phyloP scores from a whole-genome alignment of 768 basidiomycete species.

The Dioszegia crocea region DNA sequence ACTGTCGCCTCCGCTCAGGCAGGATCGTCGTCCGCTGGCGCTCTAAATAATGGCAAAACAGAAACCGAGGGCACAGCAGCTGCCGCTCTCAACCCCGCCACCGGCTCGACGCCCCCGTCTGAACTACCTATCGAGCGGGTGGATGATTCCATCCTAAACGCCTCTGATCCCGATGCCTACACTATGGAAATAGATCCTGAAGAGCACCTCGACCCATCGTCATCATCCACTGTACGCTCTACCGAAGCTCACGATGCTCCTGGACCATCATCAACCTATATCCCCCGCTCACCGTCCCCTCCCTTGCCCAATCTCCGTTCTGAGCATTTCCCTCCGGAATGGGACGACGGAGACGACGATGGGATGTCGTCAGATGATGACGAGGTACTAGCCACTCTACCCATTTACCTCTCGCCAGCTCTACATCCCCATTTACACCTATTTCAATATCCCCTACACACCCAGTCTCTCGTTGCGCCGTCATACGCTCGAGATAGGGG shows the following conservation, averaged over 20 bases:
- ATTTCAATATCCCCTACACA: constrained; percentile 49
- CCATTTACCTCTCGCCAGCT: constrained; percentile 46
- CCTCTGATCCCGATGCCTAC: constrained; percentile 9
- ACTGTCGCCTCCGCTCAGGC: too few species aligned
- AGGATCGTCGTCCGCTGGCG: too few species aligned
- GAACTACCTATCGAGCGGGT: constrained; percentile 15
- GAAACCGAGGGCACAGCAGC: too few species aligned
- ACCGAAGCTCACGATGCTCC: constrained; percentile 9
- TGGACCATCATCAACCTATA: constrained; percentile 35
- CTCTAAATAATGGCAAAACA: too few species aligned
- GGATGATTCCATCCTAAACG: constrained; percentile 23
- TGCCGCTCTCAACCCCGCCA: too few species aligned
- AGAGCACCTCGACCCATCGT: too few species aligned
- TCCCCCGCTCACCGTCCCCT: constrained; percentile 30
- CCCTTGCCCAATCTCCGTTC: constrained; percentile 23
- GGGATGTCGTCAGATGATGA: constrained; percentile 23
- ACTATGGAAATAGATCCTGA: constrained; percentile 4
- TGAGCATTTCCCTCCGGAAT: constrained; percentile 13
- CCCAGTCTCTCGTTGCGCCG: constrained; percentile 28
- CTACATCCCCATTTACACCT: constrained; percentile 41
- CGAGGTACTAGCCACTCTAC: constrained; percentile 38
- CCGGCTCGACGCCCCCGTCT: neutral
- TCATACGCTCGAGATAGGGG: constrained; percentile 36
- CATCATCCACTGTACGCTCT: constrained; percentile 4
- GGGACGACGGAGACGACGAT: constrained; percentile 21